Evolutionary conservation across 371 early-diverging fungal genomes (phyloP).

Genomic region (Apophysomyces sp.): DNA sequence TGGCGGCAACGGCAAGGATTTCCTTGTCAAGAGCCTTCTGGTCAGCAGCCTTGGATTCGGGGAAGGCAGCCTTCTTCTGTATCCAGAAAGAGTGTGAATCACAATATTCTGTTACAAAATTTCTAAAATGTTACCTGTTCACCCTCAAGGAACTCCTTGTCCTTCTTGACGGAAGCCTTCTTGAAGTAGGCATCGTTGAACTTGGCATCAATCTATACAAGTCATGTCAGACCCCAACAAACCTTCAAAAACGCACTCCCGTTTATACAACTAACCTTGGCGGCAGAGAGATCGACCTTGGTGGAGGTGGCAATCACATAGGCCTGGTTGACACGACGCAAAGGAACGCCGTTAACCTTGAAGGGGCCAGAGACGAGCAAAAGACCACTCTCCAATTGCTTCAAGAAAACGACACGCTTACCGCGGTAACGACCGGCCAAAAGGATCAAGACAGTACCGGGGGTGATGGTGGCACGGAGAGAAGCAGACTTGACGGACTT

Average conservation of each 20-base stretch:
- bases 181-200: conserved; percentile 94
- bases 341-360: conserved; percentile 98
- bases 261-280: conserved; percentile 53
- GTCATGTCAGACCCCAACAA: neutral
- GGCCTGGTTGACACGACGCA: conserved; percentile 97
- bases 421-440: conserved; percentile 97
- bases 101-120: neutral
- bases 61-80: conserved; percentile 65
- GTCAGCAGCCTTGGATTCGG: conserved; percentile 73
- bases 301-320: conserved; percentile 98
- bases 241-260: neutral
- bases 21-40: conserved; percentile 90
- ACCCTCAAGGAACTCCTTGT: conserved; percentile 88
- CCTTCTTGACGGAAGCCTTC: conserved; percentile 71
- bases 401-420: conserved; percentile 98
- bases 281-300: conserved; percentile 85
- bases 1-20: conserved; percentile 77
- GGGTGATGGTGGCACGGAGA: conserved; percentile 90
- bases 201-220: conserved; percentile 64
- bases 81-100: neutral
- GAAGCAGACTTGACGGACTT: conserved; percentile 75
- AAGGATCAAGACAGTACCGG: conserved; percentile 97
- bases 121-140: conserved; percentile 42
- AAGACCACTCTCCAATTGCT: conserved; percentile 94
- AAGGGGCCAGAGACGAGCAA: conserved; percentile 97